Evolutionary conservation across 2,329 filamentous ascomycete species (phyloP), one percentile per base, ranked within the genome.

Genomic region (Ophiostoma sp.): DNA sequence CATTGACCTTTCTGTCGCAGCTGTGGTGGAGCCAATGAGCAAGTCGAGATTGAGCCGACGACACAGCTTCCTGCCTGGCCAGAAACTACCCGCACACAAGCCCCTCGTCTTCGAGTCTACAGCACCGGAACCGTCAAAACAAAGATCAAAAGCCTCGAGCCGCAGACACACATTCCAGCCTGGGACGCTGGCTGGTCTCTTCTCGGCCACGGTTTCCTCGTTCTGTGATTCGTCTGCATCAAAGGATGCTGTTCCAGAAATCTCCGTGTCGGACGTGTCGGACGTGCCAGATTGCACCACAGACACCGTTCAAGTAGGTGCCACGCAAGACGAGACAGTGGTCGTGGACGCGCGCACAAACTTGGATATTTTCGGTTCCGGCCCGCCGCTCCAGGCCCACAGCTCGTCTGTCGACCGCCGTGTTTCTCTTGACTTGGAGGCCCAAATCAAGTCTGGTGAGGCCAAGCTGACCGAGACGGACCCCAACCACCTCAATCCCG

Each of bases 291-390:
- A 69, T 4, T 44, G 65, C 31, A 33, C 70, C 7, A 23, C 67
- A 15, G n/a, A 44, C n/a, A 15, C n/a, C 17, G 44, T 27, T 1
- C 2, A n/a, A 36, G 68, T 17, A 11, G 8, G 10, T 20, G 15
- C 67, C 7, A n/a, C 36, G 2, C 68, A 68, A 7, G 64, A 72
- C 13, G 69, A 67, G 4, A 64, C 73, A 0, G 70, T 74, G 1
- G 71, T 77, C 35, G 75, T 80, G 20, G 78, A 80, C 60, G 76
- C 77, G 17, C 76, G 77, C 35, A 74, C 72, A 4, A 78, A 78
- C 41, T 74, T 78, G 0, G 77, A 80, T 70, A 79, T 80, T 2
- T 80, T 80, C 65, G 76, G 76, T 3, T 71, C 70, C 0, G 69
- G 67, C 1, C 71, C 71, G 33, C 67, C 71, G 1, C 64, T 69